Evolutionary conservation across 164 flowering plant genomes (phyloP), one percentile per base, ranked within the genome.

Genomic region (Macadamia integrifolia): DNA sequence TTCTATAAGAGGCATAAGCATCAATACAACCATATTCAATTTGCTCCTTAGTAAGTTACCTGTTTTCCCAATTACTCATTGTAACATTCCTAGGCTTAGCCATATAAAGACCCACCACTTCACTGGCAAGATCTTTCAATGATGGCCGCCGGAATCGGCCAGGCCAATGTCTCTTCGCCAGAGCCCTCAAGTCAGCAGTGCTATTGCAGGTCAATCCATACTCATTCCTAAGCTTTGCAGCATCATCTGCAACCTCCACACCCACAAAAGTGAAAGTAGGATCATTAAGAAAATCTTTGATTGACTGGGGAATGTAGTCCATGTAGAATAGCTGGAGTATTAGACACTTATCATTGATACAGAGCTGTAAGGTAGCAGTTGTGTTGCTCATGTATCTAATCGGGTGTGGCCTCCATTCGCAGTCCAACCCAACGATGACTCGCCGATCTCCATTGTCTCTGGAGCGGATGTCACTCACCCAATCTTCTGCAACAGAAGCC

Each of bases 1-100:
- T 69, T 75, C 48, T 72, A 53, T 66, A 80, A 53, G 80, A 77
- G 43, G 75, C 80, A 74, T 69, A 77, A 67, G 83, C 83, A 77
- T 80, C 78, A 70, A 71, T 68, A 31, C 82, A 76, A 29, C 82
- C 84, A 71, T 78, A 72, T 59, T 71, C 75, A 3, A 53, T 53
- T 17, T 53, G 57, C 57, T 10, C 3, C 0, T 13, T 2, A 17
- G 6, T 14, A 17, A 53, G 57, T 14, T 12, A 0, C 57, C 57
- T 53, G 1, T 4, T 4, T 17, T 53, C 57, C 57, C 57, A 53
- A 14, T 53, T 53, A 53, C 57, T 53, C 57, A 53, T 53, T n/a
- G 17, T 12, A 14, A 53, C 57, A 53, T 53, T 3, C n/a, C 15
- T 53, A 53, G 57, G 18, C 5, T 53, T 53, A 17, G 57, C n/a